Evolutionary conservation across 2,329 filamentous ascomycete genomes (phyloP).

Genomic region (Chrysosporium queenslandicum): DNA sequence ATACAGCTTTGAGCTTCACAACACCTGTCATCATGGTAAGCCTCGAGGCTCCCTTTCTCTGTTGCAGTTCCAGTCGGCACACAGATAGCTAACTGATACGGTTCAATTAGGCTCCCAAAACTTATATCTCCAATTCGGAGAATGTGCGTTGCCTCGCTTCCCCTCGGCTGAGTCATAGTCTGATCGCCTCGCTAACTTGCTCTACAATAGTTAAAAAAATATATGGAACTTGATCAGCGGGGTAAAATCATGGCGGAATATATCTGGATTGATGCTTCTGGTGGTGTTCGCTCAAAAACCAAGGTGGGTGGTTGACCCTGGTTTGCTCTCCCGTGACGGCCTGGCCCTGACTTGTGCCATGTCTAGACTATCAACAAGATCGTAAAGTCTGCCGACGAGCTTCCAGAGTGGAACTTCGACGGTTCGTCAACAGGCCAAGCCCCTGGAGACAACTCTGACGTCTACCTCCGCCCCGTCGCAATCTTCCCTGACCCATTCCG

Average conservation of each 20-base stretch:
- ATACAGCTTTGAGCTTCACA: not conserved
- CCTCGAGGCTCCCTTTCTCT: constrained; percentile 7
- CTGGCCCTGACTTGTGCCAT: not conserved
- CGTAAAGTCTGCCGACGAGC: constrained; percentile 50
- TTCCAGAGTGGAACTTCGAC: constrained; percentile 73
- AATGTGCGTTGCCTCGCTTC: constrained; percentile 31
- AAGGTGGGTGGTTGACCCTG: constrained; percentile 58
- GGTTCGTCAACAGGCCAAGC: constrained; percentile 89
- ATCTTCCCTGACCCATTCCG: constrained; percentile 91
- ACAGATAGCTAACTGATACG: not conserved
- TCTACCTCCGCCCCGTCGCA: constrained; percentile 86
- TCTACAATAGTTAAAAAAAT: constrained; percentile 69
- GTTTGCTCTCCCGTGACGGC: constrained; percentile 9
- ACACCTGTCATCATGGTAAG: constrained; percentile 11
- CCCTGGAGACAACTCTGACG: constrained; percentile 89
- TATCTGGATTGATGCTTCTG: constrained; percentile 82
- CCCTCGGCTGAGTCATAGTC: not conserved
- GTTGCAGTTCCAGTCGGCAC: not conserved
- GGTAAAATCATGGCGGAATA: constrained; percentile 88
- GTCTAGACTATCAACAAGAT: constrained; percentile 53
- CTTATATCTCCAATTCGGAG: constrained; percentile 29
- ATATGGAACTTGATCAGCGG: constrained; percentile 81
- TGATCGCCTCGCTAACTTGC: constrained; percentile 16
- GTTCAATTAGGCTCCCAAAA: constrained; percentile 21
- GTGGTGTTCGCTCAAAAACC: constrained; percentile 84